These are phyloP conservation scores for Tulasnella sp. DNA, from an alignment of 768 basidiomycete genomes.

Conservation along the genomic window DNA sequence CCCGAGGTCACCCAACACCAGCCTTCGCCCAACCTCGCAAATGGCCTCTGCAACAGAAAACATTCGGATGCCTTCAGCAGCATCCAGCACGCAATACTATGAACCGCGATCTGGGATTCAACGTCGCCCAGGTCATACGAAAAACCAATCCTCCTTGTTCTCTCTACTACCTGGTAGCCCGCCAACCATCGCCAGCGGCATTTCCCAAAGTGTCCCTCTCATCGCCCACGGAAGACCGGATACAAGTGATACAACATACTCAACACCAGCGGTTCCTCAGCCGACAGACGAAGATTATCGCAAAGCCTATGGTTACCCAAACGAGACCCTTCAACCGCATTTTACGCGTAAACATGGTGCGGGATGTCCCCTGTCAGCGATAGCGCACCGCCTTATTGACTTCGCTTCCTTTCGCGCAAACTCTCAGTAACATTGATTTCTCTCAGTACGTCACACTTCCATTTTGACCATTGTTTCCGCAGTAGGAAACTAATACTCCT, in stretches of 20 bases:
- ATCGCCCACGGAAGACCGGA: not conserved
- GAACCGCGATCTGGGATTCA: not conserved
- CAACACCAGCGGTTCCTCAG: not conserved
- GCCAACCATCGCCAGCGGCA: not conserved
- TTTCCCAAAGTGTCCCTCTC: not conserved
- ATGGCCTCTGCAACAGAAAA: not conserved
- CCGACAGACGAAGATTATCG: not conserved
- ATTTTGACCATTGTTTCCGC: not conserved
- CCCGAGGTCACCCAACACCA: too few relatives aligned
- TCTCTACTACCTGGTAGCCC: not conserved
- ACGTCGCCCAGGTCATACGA: not conserved
- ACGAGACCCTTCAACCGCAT: not conserved
- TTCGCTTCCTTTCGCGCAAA: not conserved
- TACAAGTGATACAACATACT: not conserved
- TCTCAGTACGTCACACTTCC: not conserved
- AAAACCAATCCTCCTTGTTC: not conserved
- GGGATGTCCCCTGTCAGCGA: not conserved
- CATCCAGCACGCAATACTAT: not conserved
- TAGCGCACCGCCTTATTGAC: not conserved
- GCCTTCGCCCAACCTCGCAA: not conserved
- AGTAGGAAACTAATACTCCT: not conserved
- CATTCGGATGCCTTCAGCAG: not conserved
- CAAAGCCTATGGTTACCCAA: not conserved
- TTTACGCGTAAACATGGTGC: constrained; percentile 1
- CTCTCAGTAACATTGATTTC: not conserved